phyloP scores from a whole-genome alignment of 805 yeast species.

The Wickerhamomyces rabaulensis region DNA sequence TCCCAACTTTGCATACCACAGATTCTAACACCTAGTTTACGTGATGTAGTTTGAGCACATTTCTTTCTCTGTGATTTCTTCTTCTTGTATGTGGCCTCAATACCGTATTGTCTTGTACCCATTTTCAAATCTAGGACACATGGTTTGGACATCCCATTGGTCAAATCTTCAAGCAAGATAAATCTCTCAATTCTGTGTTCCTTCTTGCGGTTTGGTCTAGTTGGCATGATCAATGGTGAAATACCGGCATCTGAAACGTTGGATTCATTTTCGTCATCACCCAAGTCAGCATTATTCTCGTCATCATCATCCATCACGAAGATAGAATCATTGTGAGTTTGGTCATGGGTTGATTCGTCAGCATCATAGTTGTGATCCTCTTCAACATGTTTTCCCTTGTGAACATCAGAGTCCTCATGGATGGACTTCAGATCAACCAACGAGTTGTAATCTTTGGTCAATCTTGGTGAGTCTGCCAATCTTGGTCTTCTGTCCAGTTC shows the following conservation, averaged over 20 bases:
- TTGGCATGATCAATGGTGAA: slow-evolving; percentile 19
- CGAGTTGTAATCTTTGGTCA: slow-evolving; percentile 20
- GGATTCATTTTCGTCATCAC: slow-evolving; percentile 1
- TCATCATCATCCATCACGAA: slow-evolving; percentile 43
- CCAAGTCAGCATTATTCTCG: slow-evolving; percentile 6
- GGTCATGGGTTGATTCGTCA: not conserved
- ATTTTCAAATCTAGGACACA: slow-evolving; percentile 93
- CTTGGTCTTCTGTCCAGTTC: slow-evolving; percentile 21
- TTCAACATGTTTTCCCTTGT: not conserved
- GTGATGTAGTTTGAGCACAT: slow-evolving; percentile 76
- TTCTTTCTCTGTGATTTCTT: slow-evolving; percentile 75
- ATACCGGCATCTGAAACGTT: slow-evolving; percentile 11
- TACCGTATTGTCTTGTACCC: slow-evolving; percentile 98
- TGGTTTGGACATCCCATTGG: slow-evolving; percentile 75
- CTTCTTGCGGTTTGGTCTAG: slow-evolving; percentile 25
- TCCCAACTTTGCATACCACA: slow-evolving; percentile 95
- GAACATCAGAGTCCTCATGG: not conserved
- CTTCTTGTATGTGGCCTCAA: slow-evolving; percentile 75
- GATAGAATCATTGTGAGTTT: slow-evolving; percentile 27
- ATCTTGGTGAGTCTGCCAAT: slow-evolving; percentile 1
- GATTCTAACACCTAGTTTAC: slow-evolving; percentile 80
- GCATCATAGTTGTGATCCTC: not conserved
- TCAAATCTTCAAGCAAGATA: slow-evolving; percentile 83
- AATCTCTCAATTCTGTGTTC: slow-evolving; percentile 70
- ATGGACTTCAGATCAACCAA: slow-evolving; percentile 20